Evolutionary conservation across 306 rosid species (phyloP), one percentile per base, ranked within the genome.

Genomic region (Hippophae rhamnoides): DNA sequence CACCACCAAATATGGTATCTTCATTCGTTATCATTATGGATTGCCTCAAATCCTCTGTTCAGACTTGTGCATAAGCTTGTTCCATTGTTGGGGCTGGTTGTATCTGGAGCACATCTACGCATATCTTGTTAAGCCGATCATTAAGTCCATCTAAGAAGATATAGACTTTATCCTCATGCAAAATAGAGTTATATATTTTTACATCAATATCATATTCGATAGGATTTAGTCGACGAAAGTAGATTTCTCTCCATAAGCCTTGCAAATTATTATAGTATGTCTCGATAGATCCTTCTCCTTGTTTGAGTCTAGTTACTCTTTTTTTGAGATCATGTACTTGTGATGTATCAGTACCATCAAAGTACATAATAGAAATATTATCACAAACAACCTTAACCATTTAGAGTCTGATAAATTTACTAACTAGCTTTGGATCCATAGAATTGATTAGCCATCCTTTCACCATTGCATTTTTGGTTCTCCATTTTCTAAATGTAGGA

Each of bases 121-220:
- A 8, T 4, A 57, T 57, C 61, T 57, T 57, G 61, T 57, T 47
- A 57, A 57, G 61, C 3, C 45, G 23, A 57, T 57, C 46, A 57
- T 57, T 11, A 5, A 57, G 47, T 10, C 61, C 18, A 12, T 57
- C 61, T 41, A 57, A 57, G 48, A 56, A 56, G 13, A 13, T 38
- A 41, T 57, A 57, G 13, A 57, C 45, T 57, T 18, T 9, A 57
- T 31, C 61, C 45, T 57, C 61, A 0, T 41, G 23, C 47, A 57
- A 31, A 57, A 57, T 38, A 38, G 61, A 57, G 14, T 57, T 57
- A 57, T 57, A 57, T 10, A 41, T 57, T 23, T 11, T 25, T 8
- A 57, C 13, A 41, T 57, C 45, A 10, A 8, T 57, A 38, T 41
- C 61, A 57, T 48, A 57, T 57, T 27, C 47, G 1, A 40, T 57